Base-by-base conservation (phyloP, 2,329 filamentous ascomycete species). In the Knufia fluminis region DNA sequence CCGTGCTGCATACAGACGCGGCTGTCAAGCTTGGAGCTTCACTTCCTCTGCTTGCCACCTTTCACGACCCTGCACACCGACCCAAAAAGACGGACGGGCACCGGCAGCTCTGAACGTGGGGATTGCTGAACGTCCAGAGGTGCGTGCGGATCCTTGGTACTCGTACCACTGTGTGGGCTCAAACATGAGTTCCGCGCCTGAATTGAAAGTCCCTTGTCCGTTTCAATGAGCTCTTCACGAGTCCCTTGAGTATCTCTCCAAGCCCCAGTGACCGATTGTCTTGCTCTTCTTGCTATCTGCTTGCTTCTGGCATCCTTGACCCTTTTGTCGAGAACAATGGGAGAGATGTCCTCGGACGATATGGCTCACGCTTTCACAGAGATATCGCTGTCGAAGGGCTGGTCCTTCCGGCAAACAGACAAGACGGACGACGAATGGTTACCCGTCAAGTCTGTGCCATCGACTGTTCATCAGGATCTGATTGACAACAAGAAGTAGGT, bases 381-480 rank as follows among this genome's bases (percentile, higher is more conserved):
- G 10, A 41, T 22, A 4, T 24, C 35, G 3, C 35, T 53, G 26
- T 33, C 17, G 7, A 28, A 35, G 33, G 67, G 66, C 17, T 70
- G 67, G 67, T 62, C 52, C 26, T 69, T 70, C 49, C 64, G 59
- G 44, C 64, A 66, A 33, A 59, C 59, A 10, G 63, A 66, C 23
- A 58, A 62, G 19, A 20, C 22, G 20, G 43, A 57, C 16, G 57
- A 56, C 17, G 59, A 62, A 35, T 70, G 68, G 68, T 53, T 66
- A 50, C 57, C 66, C 2, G 68, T 68, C 31, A 56, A 62, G 45
- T 51, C 50, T 3, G 59, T 70, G 17, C 68, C 68, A 2, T 69
- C 67, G 1, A 66, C 66, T 10, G 65, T 69, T 17, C 68, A 70
- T 26, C 68, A 68, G 52, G 68, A 70, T 53, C 55, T 70, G 26